phyloP scores from a whole-genome alignment of 768 basidiomycete genomes.

The Rhodocollybia butyracea region DNA sequence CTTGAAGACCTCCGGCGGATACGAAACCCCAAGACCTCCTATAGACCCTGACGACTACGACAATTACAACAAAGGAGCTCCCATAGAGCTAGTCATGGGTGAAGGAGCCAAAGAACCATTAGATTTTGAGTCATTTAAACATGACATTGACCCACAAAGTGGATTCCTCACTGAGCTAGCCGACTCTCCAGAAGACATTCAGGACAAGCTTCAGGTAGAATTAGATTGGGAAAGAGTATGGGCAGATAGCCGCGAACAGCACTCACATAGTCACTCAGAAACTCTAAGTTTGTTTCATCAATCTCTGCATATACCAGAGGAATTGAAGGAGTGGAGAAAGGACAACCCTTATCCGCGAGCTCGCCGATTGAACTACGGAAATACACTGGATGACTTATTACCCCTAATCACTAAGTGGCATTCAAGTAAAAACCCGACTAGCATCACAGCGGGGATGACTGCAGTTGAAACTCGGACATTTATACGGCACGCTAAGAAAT shows the following conservation, averaged over 20 bases:
- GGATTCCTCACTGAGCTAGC: background rate
- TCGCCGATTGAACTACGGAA: background rate
- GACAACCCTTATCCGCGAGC: background rate
- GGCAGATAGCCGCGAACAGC: background rate
- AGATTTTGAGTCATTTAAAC: background rate
- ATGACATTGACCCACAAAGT: background rate
- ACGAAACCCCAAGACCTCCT: background rate
- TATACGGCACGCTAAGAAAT: background rate
- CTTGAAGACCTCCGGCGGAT: background rate
- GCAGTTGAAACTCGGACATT: background rate
- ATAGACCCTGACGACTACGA: background rate
- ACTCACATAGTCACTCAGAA: too few relatives aligned
- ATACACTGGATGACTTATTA: slow-evolving; percentile 1
- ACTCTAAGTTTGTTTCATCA: background rate
- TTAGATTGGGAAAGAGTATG: background rate
- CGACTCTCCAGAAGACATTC: background rate
- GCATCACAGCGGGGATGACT: slow-evolving; percentile 19
- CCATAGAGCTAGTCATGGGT: slow-evolving; percentile 18
- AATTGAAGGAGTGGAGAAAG: background rate
- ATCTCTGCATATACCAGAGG: background rate
- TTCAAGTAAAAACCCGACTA: slow-evolving; percentile 26
- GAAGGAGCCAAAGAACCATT: slow-evolving; percentile 16
- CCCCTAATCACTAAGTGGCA: slow-evolving; percentile 20
- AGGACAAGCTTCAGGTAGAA: background rate
- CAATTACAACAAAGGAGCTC: slow-evolving; percentile 17